phyloP scores from a whole-genome alignment of 805 yeast species.

The Debaryomyces castellii region DNA sequence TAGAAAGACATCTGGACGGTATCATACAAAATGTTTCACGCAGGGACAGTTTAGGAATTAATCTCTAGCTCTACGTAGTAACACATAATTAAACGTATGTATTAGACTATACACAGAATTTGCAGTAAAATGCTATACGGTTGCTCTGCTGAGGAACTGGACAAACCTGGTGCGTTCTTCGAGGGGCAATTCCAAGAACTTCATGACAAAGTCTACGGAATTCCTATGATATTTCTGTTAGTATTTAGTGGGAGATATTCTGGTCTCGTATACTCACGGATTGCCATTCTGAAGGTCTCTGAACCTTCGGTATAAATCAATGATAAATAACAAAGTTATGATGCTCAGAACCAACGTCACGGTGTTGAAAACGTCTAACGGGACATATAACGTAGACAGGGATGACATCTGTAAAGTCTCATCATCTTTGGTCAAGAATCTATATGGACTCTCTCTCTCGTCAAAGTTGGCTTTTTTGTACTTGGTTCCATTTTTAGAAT shows the following conservation, averaged over 20 bases:
- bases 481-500: neutral
- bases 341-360: neutral
- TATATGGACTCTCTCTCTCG: neutral
- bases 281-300: neutral
- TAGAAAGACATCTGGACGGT: no score
- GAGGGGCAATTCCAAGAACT: neutral
- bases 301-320: neutral
- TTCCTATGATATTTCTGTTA: neutral
- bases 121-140: neutral
- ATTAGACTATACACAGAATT: no score
- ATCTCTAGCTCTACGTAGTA: no score
- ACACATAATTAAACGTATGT: no score
- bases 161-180: neutral
- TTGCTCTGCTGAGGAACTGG: neutral
- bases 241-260: neutral
- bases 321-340: neutral
- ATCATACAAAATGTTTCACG: no score
- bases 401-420: neutral
- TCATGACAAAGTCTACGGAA: neutral
- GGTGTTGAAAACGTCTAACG: neutral
- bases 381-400: neutral
- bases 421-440: neutral
- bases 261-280: neutral
- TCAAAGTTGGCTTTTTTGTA: neutral
- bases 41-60: no score